Evolutionary conservation across 345 rosid species (phyloP).

Genomic region (Cochlearia excelsa): DNA sequence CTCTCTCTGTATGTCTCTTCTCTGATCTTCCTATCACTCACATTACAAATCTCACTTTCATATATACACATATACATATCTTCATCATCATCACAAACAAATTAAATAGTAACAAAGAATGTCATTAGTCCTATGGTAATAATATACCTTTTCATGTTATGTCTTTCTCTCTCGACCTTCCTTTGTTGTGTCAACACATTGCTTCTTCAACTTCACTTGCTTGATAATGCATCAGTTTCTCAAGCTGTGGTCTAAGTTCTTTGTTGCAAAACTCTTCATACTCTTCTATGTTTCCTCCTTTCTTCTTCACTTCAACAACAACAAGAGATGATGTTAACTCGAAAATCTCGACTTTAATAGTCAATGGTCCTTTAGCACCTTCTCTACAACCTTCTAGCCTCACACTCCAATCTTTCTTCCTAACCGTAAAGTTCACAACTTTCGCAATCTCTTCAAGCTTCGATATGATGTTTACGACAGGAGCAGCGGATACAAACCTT

Average conservation of each 20-base stretch:
- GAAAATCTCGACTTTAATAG: conserved; percentile 60
- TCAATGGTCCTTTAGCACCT: conserved; percentile 62
- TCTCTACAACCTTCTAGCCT: conserved; percentile 66
- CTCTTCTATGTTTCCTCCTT: conserved; percentile 74
- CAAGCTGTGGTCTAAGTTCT: conserved; percentile 73
- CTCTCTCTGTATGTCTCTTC: conserved; percentile 16
- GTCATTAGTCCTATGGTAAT: conserved; percentile 10
- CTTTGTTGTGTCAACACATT: conserved; percentile 41
- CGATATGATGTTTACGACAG: conserved; percentile 52
- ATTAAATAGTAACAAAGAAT: conserved; percentile 27
- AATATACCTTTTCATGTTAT: conserved; percentile 28
- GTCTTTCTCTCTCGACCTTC: conserved; percentile 36
- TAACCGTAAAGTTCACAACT: conserved; percentile 51
- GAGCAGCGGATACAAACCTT: conserved; percentile 60
- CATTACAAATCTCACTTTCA: conserved; percentile 32
- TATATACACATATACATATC: conserved; percentile 11
- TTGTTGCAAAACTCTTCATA: conserved; percentile 75
- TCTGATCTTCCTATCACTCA: conserved; percentile 34
- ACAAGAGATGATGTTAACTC: conserved; percentile 53
- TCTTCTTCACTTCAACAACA: conserved; percentile 68
- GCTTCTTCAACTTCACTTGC: conserved; percentile 37
- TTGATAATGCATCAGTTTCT: conserved; percentile 58
- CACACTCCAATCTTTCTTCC: conserved; percentile 74
- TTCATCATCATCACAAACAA: conserved; percentile 7
- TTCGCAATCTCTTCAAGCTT: conserved; percentile 67